Evolutionary conservation across 495 filamentous ascomycete species (phyloP), one percentile per base, ranked within the genome.

Genomic region (Friedmanniomyces simplex): DNA sequence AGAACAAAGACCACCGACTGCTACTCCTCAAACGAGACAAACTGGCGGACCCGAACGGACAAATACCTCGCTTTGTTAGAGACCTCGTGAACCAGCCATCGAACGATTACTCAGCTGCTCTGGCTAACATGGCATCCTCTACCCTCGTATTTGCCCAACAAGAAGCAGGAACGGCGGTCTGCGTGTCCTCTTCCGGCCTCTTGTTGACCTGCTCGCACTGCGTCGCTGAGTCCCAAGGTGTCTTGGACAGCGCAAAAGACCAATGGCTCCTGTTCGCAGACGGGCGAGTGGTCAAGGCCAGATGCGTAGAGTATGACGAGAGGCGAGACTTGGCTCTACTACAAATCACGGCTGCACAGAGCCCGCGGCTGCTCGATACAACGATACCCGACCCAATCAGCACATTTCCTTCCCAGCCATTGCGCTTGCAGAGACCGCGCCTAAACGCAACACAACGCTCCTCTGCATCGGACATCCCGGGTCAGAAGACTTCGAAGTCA

Each of bases 121-220:
- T 54, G 21, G 20, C 4, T 3, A 20, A 54, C 10, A 63, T 67
- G 0, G 54, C 68, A 6, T 43, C 64, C n/a, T 67, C 75, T 0
- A 76, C 74, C 0, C 68, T 77, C 22, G 71, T 77, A 25, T 79
- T 77, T 50, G 74, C 71, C 30, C 74, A 76, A 54, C 63, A 72
- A 34, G 71, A 75, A 57, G 76, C 74, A 11, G 73, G 74, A 25
- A 76, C 73, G 4, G 74, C 76, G 2, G 68, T 77, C n/a, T 77
- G 71, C 54, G 72, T 78, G 28, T 63, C 68, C 1, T 36, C 67
- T 28, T 51, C 61, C 13, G 76, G 74, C 14, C 58, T 76, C 30
- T 60, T 78, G 12, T 55, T 78, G 32, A 78, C 74, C 16, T 75
- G 73, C 58, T 66, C 74, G 13, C 74, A 77, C 59, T 78, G 76